Evolutionary conservation across 192 early-diverging fungal genomes (phyloP), one percentile per base, ranked within the genome.

Genomic region (Coemansia sp.): DNA sequence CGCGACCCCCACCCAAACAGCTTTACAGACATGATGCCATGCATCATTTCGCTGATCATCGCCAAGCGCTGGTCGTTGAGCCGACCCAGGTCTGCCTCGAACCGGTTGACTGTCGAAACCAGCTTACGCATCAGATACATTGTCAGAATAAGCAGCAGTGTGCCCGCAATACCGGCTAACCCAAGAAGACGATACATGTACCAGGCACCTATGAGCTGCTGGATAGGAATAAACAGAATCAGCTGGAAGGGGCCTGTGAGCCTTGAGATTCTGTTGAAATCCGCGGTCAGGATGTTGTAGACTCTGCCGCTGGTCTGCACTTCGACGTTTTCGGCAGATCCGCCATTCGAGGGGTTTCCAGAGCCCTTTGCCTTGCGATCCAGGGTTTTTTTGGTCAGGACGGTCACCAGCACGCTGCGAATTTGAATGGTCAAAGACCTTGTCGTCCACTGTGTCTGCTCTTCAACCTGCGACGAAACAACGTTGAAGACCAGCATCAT

Each of bases 21-120:
- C 73, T 98, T 98, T 51, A 98, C 87, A 41, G 96, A 90, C 22
- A 92, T 83, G 39, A 98, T 96, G 17, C 93, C 95, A 66, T 91
- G 86, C 28, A 94, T 74, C 36, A 92, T 75, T 71, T 98, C 94
- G 71, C 90, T 94, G 39, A 91, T 87, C 36, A 87, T 73, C 32
- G 88, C 88, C 53, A 97, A 76, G 6, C 95, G 86, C 67, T 89
- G 87, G 71, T 97, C 95, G 39, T 85, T 85, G 41, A 88, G 78
- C 1, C 64, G 33, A 22, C 79, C 88, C 7, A 90, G 69, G 35
- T 81, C 75, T 6, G 84, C 80, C 69, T 93, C 88, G 66, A 88
- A 67, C 37, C 71, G 69, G 62, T 80, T 83, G 35, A 87, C 73
- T 34, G 71, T 75, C 15, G 66, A 81, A 20, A 86, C 79, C 15